Percentiles rank a stretch among this genome's conserved stretches.
Conservation (phyloP, 805 yeast genomes). For the Zygoascus tannicola region DNA sequence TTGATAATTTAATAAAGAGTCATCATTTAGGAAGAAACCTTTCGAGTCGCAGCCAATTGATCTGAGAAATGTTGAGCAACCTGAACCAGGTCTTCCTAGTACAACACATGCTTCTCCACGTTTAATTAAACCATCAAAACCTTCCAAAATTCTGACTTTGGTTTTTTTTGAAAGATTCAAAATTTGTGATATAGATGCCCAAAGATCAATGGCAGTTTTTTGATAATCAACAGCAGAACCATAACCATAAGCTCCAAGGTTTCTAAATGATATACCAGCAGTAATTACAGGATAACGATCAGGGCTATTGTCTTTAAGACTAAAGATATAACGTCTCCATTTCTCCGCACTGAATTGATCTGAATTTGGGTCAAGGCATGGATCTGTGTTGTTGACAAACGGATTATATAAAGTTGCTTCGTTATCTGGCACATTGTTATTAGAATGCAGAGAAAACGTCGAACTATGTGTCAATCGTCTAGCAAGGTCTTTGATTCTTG, state of each 20-base stretch:
- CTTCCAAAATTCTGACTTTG: constrained; percentile 6
- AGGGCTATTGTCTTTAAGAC: background rate
- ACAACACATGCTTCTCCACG: constrained; percentile 67
- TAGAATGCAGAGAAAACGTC: background rate
- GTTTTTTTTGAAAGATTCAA: background rate
- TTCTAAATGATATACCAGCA: constrained; percentile 52
- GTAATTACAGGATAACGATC: constrained; percentile 20
- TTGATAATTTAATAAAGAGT: constrained; percentile 53
- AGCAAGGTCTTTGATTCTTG: background rate
- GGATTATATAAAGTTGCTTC: background rate
- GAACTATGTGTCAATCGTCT: background rate
- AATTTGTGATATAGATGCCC: background rate
- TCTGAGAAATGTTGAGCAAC: constrained; percentile 63
- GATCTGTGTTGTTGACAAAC: background rate
- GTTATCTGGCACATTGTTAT: background rate
- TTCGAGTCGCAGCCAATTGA: constrained; percentile 52
- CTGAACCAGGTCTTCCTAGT: constrained; percentile 70
- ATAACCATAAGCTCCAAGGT: constrained; percentile 54
- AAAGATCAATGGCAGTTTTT: constrained; percentile 42
- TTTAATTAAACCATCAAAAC: constrained; percentile 31
- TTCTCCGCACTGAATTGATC: background rate
- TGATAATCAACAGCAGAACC: constrained; percentile 64
- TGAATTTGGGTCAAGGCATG: background rate
- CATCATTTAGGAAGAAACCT: constrained; percentile 34
- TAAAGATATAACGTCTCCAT: background rate